phyloP scores from a whole-genome alignment of 352 stramenopile genomes.

The Globisporangium okanoganense region DNA sequence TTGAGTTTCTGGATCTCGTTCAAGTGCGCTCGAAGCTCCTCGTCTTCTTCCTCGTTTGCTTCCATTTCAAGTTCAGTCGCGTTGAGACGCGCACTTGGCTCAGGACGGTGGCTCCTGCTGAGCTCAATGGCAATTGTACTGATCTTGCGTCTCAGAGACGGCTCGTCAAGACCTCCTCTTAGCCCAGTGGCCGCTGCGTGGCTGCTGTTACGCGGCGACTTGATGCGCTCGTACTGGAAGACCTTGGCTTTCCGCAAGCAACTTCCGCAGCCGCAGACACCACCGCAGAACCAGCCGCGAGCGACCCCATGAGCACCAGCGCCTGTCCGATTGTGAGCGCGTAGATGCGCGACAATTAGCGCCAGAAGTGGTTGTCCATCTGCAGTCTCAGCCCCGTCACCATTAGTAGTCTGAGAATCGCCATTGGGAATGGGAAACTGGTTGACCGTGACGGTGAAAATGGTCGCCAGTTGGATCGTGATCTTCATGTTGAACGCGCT shows the following conservation, averaged over 20 bases:
- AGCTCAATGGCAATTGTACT: not conserved
- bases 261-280: not conserved
- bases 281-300: slow-evolving; percentile 18
- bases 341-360: slow-evolving; percentile 17
- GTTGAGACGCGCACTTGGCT: not conserved
- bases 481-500: slow-evolving; percentile 1
- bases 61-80: not conserved
- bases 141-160: not conserved
- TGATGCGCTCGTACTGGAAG: slow-evolving; percentile 51
- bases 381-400: not conserved
- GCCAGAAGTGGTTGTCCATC: slow-evolving; percentile 25
- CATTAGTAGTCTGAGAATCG: not conserved
- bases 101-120: not conserved
- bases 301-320: slow-evolving; percentile 18
- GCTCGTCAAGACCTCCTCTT: not conserved
- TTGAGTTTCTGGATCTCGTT: slow-evolving; percentile 43
- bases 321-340: slow-evolving; percentile 3
- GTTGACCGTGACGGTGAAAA: not conserved
- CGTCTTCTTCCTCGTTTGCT: slow-evolving; percentile 14
- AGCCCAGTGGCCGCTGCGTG: not conserved
- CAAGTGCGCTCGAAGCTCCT: slow-evolving; percentile 39
- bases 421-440: not conserved
- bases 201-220: slow-evolving; percentile 15
- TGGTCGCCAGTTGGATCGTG: slow-evolving; percentile 3
- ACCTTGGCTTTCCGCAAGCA: slow-evolving; percentile 19